phyloP scores from a whole-genome alignment of 179 eudicot genomes.

The Actinidia arguta region DNA sequence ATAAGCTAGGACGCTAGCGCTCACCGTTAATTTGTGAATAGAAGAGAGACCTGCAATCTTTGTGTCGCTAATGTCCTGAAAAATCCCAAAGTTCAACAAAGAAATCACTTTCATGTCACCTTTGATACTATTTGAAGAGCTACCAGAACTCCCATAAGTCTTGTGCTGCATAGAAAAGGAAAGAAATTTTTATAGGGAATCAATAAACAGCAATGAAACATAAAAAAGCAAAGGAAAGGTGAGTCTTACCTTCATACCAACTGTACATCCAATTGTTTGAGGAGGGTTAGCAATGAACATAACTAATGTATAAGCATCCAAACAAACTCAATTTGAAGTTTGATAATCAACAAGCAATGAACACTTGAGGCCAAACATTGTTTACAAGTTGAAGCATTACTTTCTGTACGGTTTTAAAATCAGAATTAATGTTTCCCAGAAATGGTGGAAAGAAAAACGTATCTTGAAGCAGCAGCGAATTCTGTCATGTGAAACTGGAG shows the following conservation, averaged over 20 bases:
- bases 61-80: conserved; percentile 97
- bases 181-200: background rate
- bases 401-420: too few species aligned
- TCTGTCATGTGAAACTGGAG: conserved; percentile 33
- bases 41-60: conserved; percentile 92
- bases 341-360: too few species aligned
- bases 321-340: too few species aligned
- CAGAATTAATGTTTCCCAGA: too few species aligned
- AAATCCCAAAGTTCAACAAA: conserved; percentile 97
- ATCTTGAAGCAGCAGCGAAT: too few species aligned
- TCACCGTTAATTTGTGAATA: conserved; percentile 93
- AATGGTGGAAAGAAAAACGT: too few species aligned
- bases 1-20: conserved; percentile 23
- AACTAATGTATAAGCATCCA: too few species aligned
- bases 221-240: background rate
- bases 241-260: conserved; percentile 71
- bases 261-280: conserved; percentile 90
- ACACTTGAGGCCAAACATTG: too few species aligned
- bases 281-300: conserved; percentile 64
- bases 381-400: too few species aligned
- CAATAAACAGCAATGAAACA: background rate
- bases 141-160: conserved; percentile 76
- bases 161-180: conserved; percentile 59
- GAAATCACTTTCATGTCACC: conserved; percentile 88
- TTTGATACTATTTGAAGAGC: conserved; percentile 83